Conservation (phyloP, 2,329 filamentous ascomycete species). For the Aspergillus sp. region DNA sequence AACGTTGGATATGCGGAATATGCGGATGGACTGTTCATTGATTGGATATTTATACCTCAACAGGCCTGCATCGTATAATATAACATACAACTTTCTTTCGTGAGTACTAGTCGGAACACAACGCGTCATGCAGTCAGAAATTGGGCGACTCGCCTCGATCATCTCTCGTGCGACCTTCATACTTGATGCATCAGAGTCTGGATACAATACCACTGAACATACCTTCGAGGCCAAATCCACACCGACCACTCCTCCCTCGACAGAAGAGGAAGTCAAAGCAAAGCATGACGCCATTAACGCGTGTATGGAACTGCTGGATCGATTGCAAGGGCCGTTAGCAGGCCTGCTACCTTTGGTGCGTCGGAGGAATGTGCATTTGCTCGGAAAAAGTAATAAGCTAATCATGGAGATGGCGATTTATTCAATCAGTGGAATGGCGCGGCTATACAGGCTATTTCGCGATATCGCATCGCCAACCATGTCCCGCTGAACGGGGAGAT, state of each 20-base stretch:
- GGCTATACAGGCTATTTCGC: neutral
- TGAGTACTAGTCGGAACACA: neutral
- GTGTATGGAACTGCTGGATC: neutral
- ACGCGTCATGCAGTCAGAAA: neutral
- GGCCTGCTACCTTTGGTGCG: neutral
- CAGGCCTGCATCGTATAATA: neutral
- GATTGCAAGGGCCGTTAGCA: neutral
- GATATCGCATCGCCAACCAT: neutral
- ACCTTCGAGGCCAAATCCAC: neutral
- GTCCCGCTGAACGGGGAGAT: neutral
- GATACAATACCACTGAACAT: neutral
- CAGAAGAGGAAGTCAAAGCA: neutral
- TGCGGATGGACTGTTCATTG: neutral
- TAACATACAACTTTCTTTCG: neutral
- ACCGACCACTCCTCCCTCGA: neutral
- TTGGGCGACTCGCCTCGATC: neutral
- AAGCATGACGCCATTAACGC: neutral
- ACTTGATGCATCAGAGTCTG: neutral
- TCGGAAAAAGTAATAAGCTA: neutral
- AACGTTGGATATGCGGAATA: neutral
- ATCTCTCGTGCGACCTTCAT: neutral
- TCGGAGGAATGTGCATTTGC: neutral
- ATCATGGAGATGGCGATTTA: neutral
- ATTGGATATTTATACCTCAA: neutral
- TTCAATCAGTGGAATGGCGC: neutral